Base-by-base conservation (phyloP, 108 stramenopile species). In the Stephanodiscus minutulus region DNA sequence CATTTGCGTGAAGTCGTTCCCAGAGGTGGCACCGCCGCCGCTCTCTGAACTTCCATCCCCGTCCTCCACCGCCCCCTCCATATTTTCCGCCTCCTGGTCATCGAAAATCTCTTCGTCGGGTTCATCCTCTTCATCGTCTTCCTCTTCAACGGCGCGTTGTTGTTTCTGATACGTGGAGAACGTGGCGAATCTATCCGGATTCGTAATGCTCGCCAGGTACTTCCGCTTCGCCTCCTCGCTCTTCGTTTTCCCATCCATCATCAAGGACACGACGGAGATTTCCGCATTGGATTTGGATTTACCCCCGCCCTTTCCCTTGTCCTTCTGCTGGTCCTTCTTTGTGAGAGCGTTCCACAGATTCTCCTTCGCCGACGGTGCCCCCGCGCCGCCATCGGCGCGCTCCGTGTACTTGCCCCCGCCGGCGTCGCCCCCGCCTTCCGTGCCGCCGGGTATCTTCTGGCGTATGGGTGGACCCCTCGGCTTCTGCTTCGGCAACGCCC, bases 181-280 rank as follows among this genome's bases (percentile, higher is more conserved):
- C 22, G 82, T 61, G 12, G 82, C 37, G 52, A 87, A 87, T 61
- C 86, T 72, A 67, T 84, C 66, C 0, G 86, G 86, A 61, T 74
- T 78, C 11, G 81, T 86, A 21, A 86, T 71, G 50, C 78, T 84
- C 25, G 82, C 86, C 35, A 86, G 58, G 61, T 83, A 86, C 52
- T 79, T 69, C 22, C 71, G 66, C 61, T 86, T 86, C 35, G 81
- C 83, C 43, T 79, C 73, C 48, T 85, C 77, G 39, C 47, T 56
- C 56, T 62, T 82, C 54, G 72, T 36, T 58, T 74, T 73, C 12
- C 74, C 74, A 65, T 80, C 72, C 49, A 71, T 49, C 31, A 74
- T 79, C 31, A 74, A 31, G 8, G 77, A 69, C 1, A 68, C 55
- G 0, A 74, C 72, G 12, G 67, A 61, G 9, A 64, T 47, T 7